Conservation (phyloP, 1,139 yeast genomes). For the Candida sp. region DNA sequence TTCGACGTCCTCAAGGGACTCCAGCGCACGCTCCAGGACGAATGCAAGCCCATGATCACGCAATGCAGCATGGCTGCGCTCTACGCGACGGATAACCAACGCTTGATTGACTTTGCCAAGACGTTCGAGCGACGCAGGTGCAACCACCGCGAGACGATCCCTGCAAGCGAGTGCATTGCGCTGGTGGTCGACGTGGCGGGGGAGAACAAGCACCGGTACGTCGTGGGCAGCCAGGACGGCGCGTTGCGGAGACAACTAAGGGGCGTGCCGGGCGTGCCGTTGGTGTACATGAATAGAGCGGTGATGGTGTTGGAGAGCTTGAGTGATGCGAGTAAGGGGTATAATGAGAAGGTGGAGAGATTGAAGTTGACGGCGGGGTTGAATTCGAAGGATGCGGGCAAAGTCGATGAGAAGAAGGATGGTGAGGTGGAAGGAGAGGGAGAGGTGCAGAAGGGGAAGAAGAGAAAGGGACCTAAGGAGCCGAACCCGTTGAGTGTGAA, state of each 20-base stretch:
- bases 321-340: constrained; percentile 68
- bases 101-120: constrained; percentile 81
- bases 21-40: constrained; percentile 81
- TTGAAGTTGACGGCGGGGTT: constrained; percentile 78
- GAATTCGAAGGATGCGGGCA: constrained; percentile 58
- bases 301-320: constrained; percentile 98
- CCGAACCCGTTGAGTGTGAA: constrained; percentile 88
- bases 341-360: constrained; percentile 59
- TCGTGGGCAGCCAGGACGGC: constrained; percentile 83
- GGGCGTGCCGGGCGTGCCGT: constrained; percentile 86
- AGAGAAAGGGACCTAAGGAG: constrained; percentile 72
- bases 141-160: constrained; percentile 55
- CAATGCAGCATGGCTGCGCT: constrained; percentile 94
- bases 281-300: constrained; percentile 83
- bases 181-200: constrained; percentile 75
- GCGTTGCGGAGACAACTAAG: constrained; percentile 71
- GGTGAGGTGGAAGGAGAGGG: constrained; percentile 20
- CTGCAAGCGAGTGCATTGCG: constrained; percentile 77
- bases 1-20: constrained; percentile 82
- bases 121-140: constrained; percentile 76
- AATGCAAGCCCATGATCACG: constrained; percentile 92
- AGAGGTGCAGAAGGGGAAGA: constrained; percentile 32
- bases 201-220: constrained; percentile 85
- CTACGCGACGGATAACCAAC: constrained; percentile 71
- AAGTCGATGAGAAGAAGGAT: constrained; percentile 21